Percentiles rank a stretch among this genome's conserved stretches.
phyloP scores from a whole-genome alignment of 177 flowering plant genomes.

The Vitis hybrid region DNA sequence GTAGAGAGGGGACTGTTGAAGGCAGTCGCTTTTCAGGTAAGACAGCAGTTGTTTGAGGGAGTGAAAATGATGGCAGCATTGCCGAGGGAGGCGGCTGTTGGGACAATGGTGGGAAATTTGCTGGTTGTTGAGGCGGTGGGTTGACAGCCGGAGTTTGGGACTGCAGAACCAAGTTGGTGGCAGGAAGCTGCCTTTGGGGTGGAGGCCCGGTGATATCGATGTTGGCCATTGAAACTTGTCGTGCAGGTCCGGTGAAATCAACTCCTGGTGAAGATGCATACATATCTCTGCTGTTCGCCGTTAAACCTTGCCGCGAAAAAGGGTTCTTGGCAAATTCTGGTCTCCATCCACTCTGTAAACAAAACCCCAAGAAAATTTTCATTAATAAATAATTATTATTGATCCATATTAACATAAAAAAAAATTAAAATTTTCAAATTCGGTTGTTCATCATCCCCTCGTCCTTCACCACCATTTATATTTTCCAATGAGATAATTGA shows the following conservation, averaged over 20 bases:
- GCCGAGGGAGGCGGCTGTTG: slow-evolving; percentile 10
- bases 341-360: slow-evolving; percentile 75
- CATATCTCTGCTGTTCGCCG: slow-evolving; percentile 8
- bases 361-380: background rate
- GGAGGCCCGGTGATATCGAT: slow-evolving; percentile 5
- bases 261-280: background rate
- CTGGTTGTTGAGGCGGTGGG: slow-evolving; percentile 20
- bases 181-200: slow-evolving; percentile 12
- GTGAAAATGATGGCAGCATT: slow-evolving; percentile 16
- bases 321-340: slow-evolving; percentile 42
- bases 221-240: slow-evolving; percentile 5
- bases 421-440: background rate
- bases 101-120: slow-evolving; percentile 8
- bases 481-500: too few species aligned
- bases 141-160: slow-evolving; percentile 19
- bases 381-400: background rate
- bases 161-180: slow-evolving; percentile 6
- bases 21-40: slow-evolving; percentile 14
- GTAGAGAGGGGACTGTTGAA: slow-evolving; percentile 2
- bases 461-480: too few species aligned
- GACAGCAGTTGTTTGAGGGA: slow-evolving; percentile 15
- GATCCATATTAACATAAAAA: background rate
- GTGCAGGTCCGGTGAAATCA: background rate
- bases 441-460: background rate
- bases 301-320: slow-evolving; percentile 37